These are phyloP conservation scores for Rhododendron kiyosumense DNA, from an alignment of 148 eudicot species.

Conservation along the genomic window DNA sequence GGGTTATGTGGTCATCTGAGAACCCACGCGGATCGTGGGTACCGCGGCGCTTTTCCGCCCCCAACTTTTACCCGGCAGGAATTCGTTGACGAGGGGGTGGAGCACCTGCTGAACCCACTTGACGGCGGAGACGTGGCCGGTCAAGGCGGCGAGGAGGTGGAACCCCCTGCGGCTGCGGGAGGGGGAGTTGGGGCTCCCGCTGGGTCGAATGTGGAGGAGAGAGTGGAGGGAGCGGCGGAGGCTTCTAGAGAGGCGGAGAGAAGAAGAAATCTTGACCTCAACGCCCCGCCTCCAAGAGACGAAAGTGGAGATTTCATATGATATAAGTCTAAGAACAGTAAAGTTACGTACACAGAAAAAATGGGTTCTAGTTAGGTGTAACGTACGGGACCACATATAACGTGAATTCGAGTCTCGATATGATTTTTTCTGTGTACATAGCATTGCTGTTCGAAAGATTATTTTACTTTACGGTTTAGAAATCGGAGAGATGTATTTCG, in stretches of 20 bases:
- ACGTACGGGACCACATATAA: neutral
- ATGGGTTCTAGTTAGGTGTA: neutral
- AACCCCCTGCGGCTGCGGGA: neutral
- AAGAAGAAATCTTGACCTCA: neutral
- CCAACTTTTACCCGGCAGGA: neutral
- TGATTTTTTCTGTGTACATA: neutral
- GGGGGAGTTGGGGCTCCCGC: neutral
- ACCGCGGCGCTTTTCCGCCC: neutral
- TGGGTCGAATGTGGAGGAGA: neutral
- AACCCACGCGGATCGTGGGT: neutral
- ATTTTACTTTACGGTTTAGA: neutral
- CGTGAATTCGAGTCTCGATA: neutral
- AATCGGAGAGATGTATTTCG: neutral
- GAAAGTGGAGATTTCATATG: neutral
- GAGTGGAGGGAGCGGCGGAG: neutral
- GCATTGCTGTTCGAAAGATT: neutral
- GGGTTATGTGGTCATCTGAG: neutral
- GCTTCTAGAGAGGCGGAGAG: neutral
- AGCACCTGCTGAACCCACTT: neutral
- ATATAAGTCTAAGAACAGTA: neutral
- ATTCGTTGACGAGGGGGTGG: neutral
- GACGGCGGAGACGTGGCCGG: neutral
- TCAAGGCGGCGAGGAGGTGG: neutral
- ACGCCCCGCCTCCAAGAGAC: neutral
- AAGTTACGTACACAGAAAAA: neutral